phyloP scores from a whole-genome alignment of 2,329 filamentous ascomycete species.

The Alternaria alternata region DNA sequence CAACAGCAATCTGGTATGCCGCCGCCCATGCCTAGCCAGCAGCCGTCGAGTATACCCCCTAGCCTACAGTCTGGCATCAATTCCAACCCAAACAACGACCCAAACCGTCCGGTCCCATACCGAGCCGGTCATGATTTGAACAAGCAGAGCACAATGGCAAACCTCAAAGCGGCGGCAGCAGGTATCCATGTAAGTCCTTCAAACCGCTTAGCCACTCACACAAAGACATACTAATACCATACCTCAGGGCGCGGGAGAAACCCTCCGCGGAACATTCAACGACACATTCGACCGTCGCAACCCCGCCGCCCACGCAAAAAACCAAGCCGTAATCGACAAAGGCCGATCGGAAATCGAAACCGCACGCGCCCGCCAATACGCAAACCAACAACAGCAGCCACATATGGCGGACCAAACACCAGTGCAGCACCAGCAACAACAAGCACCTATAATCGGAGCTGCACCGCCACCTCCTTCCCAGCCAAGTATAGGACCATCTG shows the following conservation, averaged over 20 bases:
- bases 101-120: constrained; percentile 32
- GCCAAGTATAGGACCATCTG: not conserved
- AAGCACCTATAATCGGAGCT: not conserved
- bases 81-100: constrained; percentile 17
- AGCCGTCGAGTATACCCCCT: constrained; percentile 2
- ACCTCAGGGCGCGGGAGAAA: constrained; percentile 45
- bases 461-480: not conserved
- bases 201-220: not conserved
- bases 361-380: constrained; percentile 19
- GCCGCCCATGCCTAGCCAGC: constrained; percentile 14
- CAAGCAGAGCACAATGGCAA: constrained; percentile 43
- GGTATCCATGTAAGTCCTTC: constrained; percentile 46
- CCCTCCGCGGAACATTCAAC: constrained; percentile 48
- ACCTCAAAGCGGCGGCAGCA: constrained; percentile 45
- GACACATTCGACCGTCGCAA: constrained; percentile 43
- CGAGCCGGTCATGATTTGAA: constrained; percentile 32
- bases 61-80: constrained; percentile 12
- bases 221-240: constrained; percentile 9
- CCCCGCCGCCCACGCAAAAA: constrained; percentile 41
- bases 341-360: constrained; percentile 45
- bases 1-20: constrained; percentile 26
- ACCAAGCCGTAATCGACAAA: constrained; percentile 43
- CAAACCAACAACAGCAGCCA: not conserved
- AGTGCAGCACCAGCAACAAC: constrained; percentile 6
- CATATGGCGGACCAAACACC: constrained; percentile 19